phyloP scores from a whole-genome alignment of 768 basidiomycete genomes.

The Fomitopsis pulvina region DNA sequence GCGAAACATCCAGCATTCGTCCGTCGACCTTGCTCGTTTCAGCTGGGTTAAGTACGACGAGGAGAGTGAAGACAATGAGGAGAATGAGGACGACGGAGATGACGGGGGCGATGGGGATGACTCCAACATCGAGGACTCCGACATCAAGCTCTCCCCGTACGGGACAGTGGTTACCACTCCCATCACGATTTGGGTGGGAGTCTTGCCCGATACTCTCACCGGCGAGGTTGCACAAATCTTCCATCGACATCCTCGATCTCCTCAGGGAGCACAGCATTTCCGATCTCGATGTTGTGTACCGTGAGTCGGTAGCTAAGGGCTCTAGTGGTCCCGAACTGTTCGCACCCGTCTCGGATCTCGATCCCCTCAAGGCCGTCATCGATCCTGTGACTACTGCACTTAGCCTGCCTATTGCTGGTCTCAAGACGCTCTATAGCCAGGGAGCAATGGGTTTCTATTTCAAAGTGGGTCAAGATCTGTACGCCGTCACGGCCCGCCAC shows the following conservation, averaged over 20 bases:
- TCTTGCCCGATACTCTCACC: constrained; percentile 6
- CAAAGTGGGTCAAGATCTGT: constrained; percentile 23
- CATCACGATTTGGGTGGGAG: constrained; percentile 21
- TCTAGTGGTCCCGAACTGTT: too few relatives aligned
- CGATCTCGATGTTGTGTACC: too few relatives aligned
- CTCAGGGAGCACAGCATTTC: too few relatives aligned
- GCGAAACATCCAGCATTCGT: constrained; percentile 4
- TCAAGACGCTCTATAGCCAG: constrained; percentile 26
- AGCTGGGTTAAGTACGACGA: constrained; percentile 7
- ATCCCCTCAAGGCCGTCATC: constrained; percentile 28
- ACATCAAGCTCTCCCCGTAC: constrained; percentile 17
- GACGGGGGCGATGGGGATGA: too few relatives aligned
- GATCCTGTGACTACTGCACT: constrained; percentile 29
- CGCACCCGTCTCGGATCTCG: not conserved
- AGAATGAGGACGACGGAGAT: constrained; percentile 2
- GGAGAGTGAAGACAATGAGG: constrained; percentile 4
- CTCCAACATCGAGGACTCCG: too few relatives aligned
- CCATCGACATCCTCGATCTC: too few relatives aligned
- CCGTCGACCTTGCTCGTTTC: constrained; percentile 15
- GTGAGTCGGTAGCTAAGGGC: too few relatives aligned
- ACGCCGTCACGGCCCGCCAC: constrained; percentile 29
- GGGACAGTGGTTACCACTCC: constrained; percentile 13
- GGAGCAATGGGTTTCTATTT: constrained; percentile 34
- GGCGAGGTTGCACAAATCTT: too few relatives aligned
- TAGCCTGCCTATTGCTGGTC: constrained; percentile 31